Evolutionary conservation across 768 basidiomycete species (phyloP).

Genomic region (Boletus sp.): DNA sequence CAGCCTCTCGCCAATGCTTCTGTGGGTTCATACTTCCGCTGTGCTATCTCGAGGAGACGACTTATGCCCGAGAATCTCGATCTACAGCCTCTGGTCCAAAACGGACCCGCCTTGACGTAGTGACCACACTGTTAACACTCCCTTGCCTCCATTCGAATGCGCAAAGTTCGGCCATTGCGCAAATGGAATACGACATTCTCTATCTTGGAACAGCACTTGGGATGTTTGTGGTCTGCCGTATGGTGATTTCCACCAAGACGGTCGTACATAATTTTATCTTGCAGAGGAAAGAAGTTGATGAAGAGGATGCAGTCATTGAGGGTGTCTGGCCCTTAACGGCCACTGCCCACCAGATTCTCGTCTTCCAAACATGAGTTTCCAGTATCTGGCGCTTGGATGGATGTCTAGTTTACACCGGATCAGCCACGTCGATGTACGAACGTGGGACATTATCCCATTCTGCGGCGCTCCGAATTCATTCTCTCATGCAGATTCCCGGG

Average conservation of each 20-base stretch:
- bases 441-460: neutral
- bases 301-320: constrained; percentile 27
- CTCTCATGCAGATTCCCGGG: neutral
- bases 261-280: constrained; percentile 31
- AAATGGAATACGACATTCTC: constrained; percentile 29
- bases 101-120: constrained; percentile 27
- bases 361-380: constrained; percentile 22
- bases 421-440: neutral
- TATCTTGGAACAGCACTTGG: constrained; percentile 28
- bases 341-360: constrained; percentile 30
- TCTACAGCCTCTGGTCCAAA: constrained; percentile 18
- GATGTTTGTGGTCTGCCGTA: constrained; percentile 28
- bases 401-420: neutral
- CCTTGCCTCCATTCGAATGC: constrained; percentile 23
- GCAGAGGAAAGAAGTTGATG: constrained; percentile 28
- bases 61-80: neutral
- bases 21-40: constrained; percentile 15
- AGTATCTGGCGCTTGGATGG: neutral
- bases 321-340: constrained; percentile 32
- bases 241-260: constrained; percentile 12
- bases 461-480: neutral
- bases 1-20: constrained; percentile 2
- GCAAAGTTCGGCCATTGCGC: constrained; percentile 1
- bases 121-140: constrained; percentile 22
- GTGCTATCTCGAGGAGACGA: neutral